A percentile compares a stretch with the other conserved stretches of the same genome.
Evolutionary conservation across 208 protist species (phyloP).

Genomic region (Porcisia hertigi): DNA sequence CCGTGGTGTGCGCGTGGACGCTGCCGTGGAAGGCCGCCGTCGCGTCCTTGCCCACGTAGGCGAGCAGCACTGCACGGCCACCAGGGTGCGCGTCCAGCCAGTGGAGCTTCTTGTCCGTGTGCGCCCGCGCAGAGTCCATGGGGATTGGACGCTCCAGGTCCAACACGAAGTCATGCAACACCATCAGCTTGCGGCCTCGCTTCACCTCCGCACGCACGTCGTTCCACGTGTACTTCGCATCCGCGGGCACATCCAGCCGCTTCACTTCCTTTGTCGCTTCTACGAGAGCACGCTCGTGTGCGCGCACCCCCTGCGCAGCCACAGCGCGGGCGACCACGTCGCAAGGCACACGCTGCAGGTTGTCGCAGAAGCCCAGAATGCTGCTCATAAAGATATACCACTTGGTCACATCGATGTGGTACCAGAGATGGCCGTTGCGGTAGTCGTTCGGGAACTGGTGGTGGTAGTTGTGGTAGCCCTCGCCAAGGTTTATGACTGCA

Average conservation of each 20-base stretch:
- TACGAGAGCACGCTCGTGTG: slow-evolving; percentile 31
- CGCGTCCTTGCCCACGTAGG: slow-evolving; percentile 80
- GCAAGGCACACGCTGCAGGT: slow-evolving; percentile 57
- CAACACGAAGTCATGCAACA: slow-evolving; percentile 64
- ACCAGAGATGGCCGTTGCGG: slow-evolving; percentile 77
- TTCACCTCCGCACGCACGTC: slow-evolving; percentile 51
- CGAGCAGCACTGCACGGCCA: slow-evolving; percentile 60
- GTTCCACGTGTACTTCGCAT: slow-evolving; percentile 49
- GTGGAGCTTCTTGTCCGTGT: slow-evolving; percentile 49
- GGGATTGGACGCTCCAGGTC: slow-evolving; percentile 58
- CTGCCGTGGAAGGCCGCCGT: slow-evolving; percentile 67
- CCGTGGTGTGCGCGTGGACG: slow-evolving; percentile 66
- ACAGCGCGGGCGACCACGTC: slow-evolving; percentile 41
- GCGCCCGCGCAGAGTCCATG: slow-evolving; percentile 49
- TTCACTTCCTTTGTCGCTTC: slow-evolving; percentile 30
- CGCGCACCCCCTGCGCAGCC: slow-evolving; percentile 31
- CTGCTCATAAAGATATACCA: slow-evolving; percentile 63
- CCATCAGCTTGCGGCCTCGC: slow-evolving; percentile 55
- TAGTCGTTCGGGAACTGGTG: slow-evolving; percentile 92
- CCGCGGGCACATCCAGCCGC: slow-evolving; percentile 38
- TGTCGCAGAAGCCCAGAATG: slow-evolving; percentile 56
- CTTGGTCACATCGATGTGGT: slow-evolving; percentile 88
- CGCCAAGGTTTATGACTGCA: slow-evolving; percentile 76
- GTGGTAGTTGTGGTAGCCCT: slow-evolving; percentile 94
- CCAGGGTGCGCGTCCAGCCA: slow-evolving; percentile 75